These are phyloP conservation scores for Adiantum capillusveneris DNA, from an alignment of 75 land plant genomes.

Conservation along the genomic window DNA sequence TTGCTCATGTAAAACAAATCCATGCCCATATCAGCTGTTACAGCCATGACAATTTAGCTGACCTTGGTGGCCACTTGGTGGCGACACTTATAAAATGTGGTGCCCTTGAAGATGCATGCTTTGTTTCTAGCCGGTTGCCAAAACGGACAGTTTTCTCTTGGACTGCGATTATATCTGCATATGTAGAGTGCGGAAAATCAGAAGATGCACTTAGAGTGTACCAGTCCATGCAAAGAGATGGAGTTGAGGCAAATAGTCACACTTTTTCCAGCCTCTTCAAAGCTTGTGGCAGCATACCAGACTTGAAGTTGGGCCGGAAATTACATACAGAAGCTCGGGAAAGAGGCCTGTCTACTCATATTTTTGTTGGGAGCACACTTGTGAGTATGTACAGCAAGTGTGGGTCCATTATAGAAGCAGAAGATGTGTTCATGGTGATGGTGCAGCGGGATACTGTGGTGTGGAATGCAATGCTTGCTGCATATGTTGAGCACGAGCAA, in stretches of 20 bases:
- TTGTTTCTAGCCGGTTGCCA: background rate
- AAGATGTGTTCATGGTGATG: conserved; percentile 12
- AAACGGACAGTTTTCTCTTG: background rate
- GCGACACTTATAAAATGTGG: background rate
- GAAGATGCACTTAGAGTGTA: background rate
- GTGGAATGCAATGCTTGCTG: conserved; percentile 20
- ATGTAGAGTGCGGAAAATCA: background rate
- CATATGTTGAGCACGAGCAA: conserved; percentile 9
- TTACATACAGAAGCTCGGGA: background rate
- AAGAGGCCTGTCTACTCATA: conserved; percentile 13
- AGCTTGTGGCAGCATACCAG: background rate
- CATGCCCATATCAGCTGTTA: background rate
- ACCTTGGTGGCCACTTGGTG: background rate
- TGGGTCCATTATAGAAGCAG: conserved; percentile 15
- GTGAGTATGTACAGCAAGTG: conserved; percentile 17
- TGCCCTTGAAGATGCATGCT: background rate
- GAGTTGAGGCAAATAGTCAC: background rate
- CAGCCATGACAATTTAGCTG: background rate
- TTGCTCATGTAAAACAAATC: background rate
- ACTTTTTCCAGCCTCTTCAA: conserved; percentile 2
- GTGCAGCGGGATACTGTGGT: conserved; percentile 6
- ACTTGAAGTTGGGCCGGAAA: conserved; percentile 17
- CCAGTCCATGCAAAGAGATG: conserved; percentile 2
- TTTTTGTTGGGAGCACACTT: conserved; percentile 17
- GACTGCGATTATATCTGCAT: conserved; percentile 3